Conservation (phyloP, 1,139 yeast genomes). For the Geotrichum europaeum region DNA sequence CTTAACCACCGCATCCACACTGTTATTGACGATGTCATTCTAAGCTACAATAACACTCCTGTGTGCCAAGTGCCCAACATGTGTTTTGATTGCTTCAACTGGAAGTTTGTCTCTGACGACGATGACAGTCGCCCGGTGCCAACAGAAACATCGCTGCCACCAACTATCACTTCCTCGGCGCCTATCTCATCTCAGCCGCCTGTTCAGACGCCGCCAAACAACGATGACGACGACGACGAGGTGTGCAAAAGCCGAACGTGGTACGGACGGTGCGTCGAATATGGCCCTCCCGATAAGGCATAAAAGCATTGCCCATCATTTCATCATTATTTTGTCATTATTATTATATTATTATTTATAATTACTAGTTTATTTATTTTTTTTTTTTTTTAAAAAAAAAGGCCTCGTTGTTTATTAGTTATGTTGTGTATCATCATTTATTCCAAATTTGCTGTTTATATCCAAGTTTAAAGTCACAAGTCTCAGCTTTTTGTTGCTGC, state of each 20-base stretch:
- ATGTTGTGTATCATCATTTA: not conserved
- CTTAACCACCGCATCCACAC: constrained; percentile 87
- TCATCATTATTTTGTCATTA: not conserved
- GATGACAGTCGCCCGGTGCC: constrained; percentile 15
- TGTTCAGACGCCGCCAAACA: constrained; percentile 14
- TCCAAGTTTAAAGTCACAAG: not conserved
- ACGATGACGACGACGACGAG: constrained; percentile 14
- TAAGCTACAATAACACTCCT: constrained; percentile 71
- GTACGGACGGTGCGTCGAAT: constrained; percentile 30
- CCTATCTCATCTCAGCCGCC: constrained; percentile 5
- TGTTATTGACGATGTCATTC: constrained; percentile 76
- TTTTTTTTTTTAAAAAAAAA: not conserved
- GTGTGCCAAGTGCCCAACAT: constrained; percentile 68
- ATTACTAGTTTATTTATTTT: not conserved
- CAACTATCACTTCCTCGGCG: constrained; percentile 3
- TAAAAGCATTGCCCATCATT: not conserved
- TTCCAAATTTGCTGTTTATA: not conserved
- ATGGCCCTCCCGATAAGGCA: constrained; percentile 19
- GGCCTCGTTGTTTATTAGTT: not conserved
- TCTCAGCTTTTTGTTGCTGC: not conserved
- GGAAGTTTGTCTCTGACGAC: constrained; percentile 63
- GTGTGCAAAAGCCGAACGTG: constrained; percentile 27
- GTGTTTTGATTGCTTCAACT: constrained; percentile 77
- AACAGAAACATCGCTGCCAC: constrained; percentile 8
- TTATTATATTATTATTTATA: not conserved